Evolutionary conservation across 2,329 filamentous ascomycete genomes (phyloP).

Genomic region (Microthyrium microscopicum): DNA sequence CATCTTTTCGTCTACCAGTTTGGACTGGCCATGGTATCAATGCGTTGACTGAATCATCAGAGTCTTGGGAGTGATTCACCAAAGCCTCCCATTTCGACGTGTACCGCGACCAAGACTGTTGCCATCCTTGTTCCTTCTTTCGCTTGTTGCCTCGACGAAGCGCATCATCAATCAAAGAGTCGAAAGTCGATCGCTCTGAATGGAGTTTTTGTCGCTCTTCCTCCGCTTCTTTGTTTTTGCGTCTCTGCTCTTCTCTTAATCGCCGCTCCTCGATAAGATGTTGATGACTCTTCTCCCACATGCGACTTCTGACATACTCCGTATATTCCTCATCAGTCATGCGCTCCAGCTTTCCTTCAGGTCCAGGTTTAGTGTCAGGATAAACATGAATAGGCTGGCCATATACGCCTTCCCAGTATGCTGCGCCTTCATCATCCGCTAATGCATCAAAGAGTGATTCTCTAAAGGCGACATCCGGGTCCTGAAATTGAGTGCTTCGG

Average conservation of each 20-base stretch:
- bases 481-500: conserved; percentile 13
- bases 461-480: conserved; percentile 64
- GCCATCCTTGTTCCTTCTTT: conserved; percentile 36
- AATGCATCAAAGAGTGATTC: conserved; percentile 94
- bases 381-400: conserved; percentile 86
- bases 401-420: conserved; percentile 94
- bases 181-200: conserved; percentile 27
- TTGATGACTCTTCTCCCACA: conserved; percentile 93
- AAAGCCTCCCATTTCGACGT: conserved; percentile 43
- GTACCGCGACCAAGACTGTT: conserved; percentile 49
- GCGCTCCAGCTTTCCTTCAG: conserved; percentile 46
- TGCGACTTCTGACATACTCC: conserved; percentile 63
- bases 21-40: conserved; percentile 59
- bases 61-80: conserved; percentile 8
- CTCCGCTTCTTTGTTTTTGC: conserved; percentile 28
- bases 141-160: conserved; percentile 51
- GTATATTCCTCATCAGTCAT: conserved; percentile 94
- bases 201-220: conserved; percentile 17
- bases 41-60: not conserved
- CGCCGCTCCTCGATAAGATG: conserved; percentile 64
- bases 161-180: conserved; percentile 51
- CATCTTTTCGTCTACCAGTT: conserved; percentile 38
- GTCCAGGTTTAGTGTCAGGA: conserved; percentile 36
- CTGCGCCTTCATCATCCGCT: conserved; percentile 88
- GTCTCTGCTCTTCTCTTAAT: conserved; percentile 36